Evolutionary conservation across 2,329 filamentous ascomycete genomes (phyloP), one percentile per base, ranked within the genome.

Genomic region (Stachybotrys chartarum): DNA sequence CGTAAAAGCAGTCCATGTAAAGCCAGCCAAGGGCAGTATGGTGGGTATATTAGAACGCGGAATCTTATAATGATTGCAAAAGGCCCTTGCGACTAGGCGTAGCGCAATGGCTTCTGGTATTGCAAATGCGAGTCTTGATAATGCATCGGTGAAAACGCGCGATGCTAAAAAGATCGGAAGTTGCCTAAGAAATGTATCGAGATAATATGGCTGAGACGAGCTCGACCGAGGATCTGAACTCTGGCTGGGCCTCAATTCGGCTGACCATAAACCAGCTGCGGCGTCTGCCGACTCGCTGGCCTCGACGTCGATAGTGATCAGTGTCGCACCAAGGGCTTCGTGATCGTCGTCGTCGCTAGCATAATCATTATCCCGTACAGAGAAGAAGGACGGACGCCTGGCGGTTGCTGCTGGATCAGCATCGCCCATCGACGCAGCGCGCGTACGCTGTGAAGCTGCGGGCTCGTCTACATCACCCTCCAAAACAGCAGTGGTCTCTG

Each of bases 221-320:
- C 54, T 53, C 12, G 58, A 55, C 47, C 65, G 65, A 14, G 65
- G 51, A 42, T 75, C 72, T 3, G 63, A 56, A 1, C 67, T 67
- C 30, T 69, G 66, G 57, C 77, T 83, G 3, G 81, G 79, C 1
- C 81, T 75, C 17, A 84, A 66, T 62, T 85, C 82, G 12, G 82
- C 81, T 5, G 79, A 81, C 82, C 82, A 85, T 1, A 80, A 65
- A 14, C 79, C 81, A 1, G 77, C 70, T 1, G 77, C 77, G 3
- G 74, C 72, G 51, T 81, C 78, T 3, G 72, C 75, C 0, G 78
- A 71, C 50, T 83, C 81, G 4, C 75, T 78, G 0, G 81, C 78
- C 58, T 85, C 82, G 31, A 84, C 80, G 55, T 85, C 82, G 55
- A 85, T 84, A 59, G 79, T 83, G 53, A 85, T 83, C 6, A 84